Base-by-base conservation (phyloP, 805 yeast genomes). In the Zygosaccharomyces rouxii region DNA sequence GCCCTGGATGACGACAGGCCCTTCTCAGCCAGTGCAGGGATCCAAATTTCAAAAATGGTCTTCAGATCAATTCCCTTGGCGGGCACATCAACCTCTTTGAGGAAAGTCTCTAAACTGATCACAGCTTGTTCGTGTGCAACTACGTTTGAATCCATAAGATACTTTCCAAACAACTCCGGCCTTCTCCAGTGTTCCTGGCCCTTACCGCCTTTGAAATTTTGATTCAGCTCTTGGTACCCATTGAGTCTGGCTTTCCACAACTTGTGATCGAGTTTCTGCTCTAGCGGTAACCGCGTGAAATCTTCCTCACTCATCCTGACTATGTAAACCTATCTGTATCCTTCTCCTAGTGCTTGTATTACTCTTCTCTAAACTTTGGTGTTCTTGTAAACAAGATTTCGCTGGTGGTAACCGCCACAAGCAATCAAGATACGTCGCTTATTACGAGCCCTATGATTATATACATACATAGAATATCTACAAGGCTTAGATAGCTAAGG, bases 121-220 rank as follows among this genome's bases (percentile, higher is more conserved):
- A 89, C 70, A 4, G 88, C 98, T 1, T 84, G 71, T 60, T 94
- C 98, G 55, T 89, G 96, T 0, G 98, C 96, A 14, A 85, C 94
- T 16, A 89, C 97, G 62, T 94, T 94, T 28, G 84, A 65, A 63
- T 94, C 99, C 2, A 79, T 73, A 6, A 86, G 82, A 35, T 83
- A 75, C 55, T 73, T 72, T 55, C 78, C 81, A 58, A 83, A 71
- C 2, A 76, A 45, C 7, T 78, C 83, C 0, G 89, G 84, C 47
- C 73, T 76, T 14, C 67, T 60, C 51, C 79, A 62, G 60, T 77
- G 80, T 16, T 46, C 39, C 6, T 23, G 41, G 19, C 26, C 41
- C 5, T 33, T 44, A 5, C 35, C 38, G 7, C 41, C 48, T 1
- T 75, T 71, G 58, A 87, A 85, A 35, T 59, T 64, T 37, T 70